phyloP scores from a whole-genome alignment of 2,329 filamentous ascomycete genomes.

The Periglandula ipomoeae region DNA sequence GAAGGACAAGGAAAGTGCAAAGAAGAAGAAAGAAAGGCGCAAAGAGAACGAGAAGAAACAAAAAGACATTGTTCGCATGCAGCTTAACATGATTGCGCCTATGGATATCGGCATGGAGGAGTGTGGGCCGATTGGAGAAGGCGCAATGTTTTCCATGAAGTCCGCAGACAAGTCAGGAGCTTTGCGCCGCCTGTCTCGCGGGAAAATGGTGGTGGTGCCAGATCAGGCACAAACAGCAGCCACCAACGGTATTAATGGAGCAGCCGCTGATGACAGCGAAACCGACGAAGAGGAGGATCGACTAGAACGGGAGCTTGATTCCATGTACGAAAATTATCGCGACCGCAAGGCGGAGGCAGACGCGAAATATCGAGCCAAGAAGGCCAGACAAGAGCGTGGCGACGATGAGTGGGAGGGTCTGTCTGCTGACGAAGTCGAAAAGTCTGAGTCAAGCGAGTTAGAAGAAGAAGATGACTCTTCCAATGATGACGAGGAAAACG shows the following conservation, averaged over 20 bases:
- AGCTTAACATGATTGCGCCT: slow-evolving; percentile 92
- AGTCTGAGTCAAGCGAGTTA: slow-evolving; percentile 45
- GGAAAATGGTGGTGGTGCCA: slow-evolving; percentile 65
- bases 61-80: slow-evolving; percentile 90
- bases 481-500: slow-evolving; percentile 24
- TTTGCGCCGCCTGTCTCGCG: slow-evolving; percentile 51
- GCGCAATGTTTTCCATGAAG: slow-evolving; percentile 81
- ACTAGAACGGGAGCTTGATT: slow-evolving; percentile 77
- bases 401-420: slow-evolving; percentile 92
- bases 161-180: slow-evolving; percentile 67
- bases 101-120: slow-evolving; percentile 95
- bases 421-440: slow-evolving; percentile 55
- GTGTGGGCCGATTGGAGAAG: slow-evolving; percentile 65
- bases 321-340: slow-evolving; percentile 78
- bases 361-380: slow-evolving; percentile 85
- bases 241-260: slow-evolving; percentile 49
- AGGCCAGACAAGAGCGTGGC: slow-evolving; percentile 68
- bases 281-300: slow-evolving; percentile 72
- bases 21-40: slow-evolving; percentile 74
- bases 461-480: slow-evolving; percentile 41
- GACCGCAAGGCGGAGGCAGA: slow-evolving; percentile 71
- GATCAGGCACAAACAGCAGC: slow-evolving; percentile 45
- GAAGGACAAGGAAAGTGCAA: slow-evolving; percentile 66
- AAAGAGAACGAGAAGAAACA: slow-evolving; percentile 91
- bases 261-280: slow-evolving; percentile 48